Conservation (phyloP, 2,329 filamentous ascomycete genomes). For the Fusarium temperatum region DNA sequence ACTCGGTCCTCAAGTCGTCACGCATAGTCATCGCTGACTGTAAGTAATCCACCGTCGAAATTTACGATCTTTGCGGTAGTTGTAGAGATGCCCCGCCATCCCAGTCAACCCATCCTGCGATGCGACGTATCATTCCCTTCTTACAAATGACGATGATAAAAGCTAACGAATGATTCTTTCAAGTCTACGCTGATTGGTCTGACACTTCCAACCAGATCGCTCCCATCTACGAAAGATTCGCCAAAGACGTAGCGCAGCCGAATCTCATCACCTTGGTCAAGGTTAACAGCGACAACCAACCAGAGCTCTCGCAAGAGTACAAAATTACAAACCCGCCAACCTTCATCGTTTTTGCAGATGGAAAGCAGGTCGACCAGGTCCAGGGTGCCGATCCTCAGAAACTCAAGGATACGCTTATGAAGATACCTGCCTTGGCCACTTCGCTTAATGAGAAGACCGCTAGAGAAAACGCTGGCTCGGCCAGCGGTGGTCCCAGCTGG, state of each 20-base stretch:
- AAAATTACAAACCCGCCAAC: conserved; percentile 82
- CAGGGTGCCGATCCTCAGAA: conserved; percentile 77
- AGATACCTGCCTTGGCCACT: conserved; percentile 73
- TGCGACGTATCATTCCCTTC: conserved; percentile 17
- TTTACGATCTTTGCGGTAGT: not conserved
- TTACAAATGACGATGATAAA: not conserved
- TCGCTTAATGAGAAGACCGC: conserved; percentile 49
- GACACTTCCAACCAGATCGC: conserved; percentile 85
- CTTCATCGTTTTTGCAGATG: conserved; percentile 87
- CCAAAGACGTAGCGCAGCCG: conserved; percentile 73
- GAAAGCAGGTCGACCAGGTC: conserved; percentile 72
- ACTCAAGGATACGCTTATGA: conserved; percentile 76
- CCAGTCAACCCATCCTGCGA: conserved; percentile 15
- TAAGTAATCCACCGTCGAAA: conserved; percentile 59
- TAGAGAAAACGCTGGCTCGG: conserved; percentile 53
- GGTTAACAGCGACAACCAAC: conserved; percentile 82
- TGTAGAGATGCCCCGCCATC: conserved; percentile 33
- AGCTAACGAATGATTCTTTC: conserved; percentile 27
- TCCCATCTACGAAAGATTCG: conserved; percentile 82
- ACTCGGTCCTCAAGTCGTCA: conserved; percentile 72
- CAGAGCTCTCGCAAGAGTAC: conserved; percentile 78
- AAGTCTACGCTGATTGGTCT: conserved; percentile 91
- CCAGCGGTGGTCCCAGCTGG: conserved; percentile 64
- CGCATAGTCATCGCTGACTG: conserved; percentile 88
- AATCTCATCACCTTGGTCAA: conserved; percentile 85